Percentiles rank a stretch among this genome's conserved stretches.
These are phyloP conservation scores for Gaultheria prostrata DNA, from an alignment of 148 eudicot species.

Conservation along the genomic window DNA sequence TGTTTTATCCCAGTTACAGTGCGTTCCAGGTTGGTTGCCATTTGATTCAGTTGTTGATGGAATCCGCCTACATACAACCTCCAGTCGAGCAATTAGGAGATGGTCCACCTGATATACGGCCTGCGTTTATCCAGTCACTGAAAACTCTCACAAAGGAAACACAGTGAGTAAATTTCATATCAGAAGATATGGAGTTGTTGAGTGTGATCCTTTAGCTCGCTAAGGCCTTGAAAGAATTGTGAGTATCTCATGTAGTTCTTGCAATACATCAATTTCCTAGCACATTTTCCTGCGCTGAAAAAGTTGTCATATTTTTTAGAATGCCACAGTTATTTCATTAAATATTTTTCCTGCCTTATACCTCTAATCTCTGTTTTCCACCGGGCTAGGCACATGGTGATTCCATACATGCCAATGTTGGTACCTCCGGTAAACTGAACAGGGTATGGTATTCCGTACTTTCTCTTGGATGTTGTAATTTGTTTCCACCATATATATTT, in stretches of 20 bases:
- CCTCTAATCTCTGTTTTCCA: slow-evolving; percentile 1
- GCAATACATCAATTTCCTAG: neutral
- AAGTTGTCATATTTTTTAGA: neutral
- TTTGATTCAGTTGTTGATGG: too few species aligned
- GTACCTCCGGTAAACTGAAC: slow-evolving; percentile 91
- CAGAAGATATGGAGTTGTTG: slow-evolving; percentile 70
- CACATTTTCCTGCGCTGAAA: neutral
- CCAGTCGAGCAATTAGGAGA: too few species aligned
- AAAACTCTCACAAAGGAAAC: too few species aligned
- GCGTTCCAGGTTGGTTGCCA: slow-evolving; percentile 73
- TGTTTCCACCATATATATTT: neutral
- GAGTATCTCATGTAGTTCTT: slow-evolving; percentile 25
- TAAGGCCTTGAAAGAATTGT: slow-evolving; percentile 84
- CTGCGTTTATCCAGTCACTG: too few species aligned
- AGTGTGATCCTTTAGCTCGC: slow-evolving; percentile 69
- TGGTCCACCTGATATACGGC: too few species aligned
- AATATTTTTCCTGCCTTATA: neutral
- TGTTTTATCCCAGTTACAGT: slow-evolving; percentile 3
- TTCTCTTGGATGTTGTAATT: neutral
- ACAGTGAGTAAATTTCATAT: slow-evolving; percentile 25
- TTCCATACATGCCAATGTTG: slow-evolving; percentile 98
- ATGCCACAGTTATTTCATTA: neutral
- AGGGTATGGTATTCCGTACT: slow-evolving; percentile 40
- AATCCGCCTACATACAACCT: too few species aligned
- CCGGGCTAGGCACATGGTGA: slow-evolving; percentile 92